Percentiles rank a stretch among this genome's conserved stretches.
These are phyloP conservation scores for Pyricularia sp. DNA, from an alignment of 2,329 filamentous ascomycete species.

Conservation along the genomic window DNA sequence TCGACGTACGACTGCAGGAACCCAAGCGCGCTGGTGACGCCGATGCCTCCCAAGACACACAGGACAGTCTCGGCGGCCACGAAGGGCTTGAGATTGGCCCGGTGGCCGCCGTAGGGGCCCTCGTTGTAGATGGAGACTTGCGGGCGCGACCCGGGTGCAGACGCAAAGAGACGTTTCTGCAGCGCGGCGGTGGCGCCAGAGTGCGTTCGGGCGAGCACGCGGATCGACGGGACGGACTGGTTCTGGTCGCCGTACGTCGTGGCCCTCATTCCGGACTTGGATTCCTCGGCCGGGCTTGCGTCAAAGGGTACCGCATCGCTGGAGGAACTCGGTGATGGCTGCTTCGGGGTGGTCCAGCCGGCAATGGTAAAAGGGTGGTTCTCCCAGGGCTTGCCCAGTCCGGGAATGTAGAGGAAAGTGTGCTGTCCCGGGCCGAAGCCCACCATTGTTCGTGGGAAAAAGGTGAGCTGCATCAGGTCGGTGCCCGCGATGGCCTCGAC, in stretches of 20 bases:
- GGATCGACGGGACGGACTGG: background rate
- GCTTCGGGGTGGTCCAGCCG: background rate
- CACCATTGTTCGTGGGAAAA: constrained; percentile 23
- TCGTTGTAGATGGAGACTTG: background rate
- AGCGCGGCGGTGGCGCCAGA: background rate
- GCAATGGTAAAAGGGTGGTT: constrained; percentile 41
- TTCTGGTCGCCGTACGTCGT: background rate
- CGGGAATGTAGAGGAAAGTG: constrained; percentile 34
- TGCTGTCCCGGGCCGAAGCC: constrained; percentile 28
- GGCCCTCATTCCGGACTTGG: background rate
- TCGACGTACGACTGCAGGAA: background rate
- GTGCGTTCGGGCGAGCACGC: background rate
- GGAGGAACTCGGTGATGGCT: background rate
- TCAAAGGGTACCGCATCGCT: background rate
- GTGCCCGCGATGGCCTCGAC: constrained; percentile 25
- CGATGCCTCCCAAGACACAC: background rate
- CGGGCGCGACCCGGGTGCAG: background rate
- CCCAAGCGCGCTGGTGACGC: background rate
- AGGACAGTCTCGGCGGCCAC: background rate
- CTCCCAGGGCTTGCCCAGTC: constrained; percentile 32
- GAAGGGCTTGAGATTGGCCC: background rate
- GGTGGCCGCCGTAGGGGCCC: background rate
- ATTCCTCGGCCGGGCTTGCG: background rate
- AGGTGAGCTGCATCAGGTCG: constrained; percentile 30
- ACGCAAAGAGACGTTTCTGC: background rate